Base-by-base conservation (phyloP, 2,329 filamentous ascomycete genomes). In the Pseudogymnoascus sp. region DNA sequence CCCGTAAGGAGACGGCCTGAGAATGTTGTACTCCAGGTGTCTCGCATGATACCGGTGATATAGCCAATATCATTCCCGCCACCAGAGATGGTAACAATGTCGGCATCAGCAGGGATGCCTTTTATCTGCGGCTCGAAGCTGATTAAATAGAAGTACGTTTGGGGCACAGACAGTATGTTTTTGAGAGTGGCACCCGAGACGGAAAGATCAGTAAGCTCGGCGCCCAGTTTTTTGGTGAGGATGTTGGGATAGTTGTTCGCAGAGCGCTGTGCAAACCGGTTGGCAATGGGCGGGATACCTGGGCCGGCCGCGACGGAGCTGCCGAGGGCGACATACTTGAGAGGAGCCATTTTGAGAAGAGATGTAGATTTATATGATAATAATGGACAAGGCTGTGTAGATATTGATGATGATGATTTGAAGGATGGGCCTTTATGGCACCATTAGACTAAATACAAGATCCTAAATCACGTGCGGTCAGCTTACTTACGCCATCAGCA, bases 1-100 rank as follows among this genome's bases (percentile, higher is more conserved):
- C 28, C 11, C 3, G 49, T 12, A 6, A 56, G 9, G n/a, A 56
- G 28, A 56, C 49, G 28, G 7, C 59, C 59, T 1, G 25, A 3
- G 16, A 61, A 46, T 12, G 62, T 68, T 66, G 65, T 68, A 31
- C 66, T 36, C 18, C 59, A 4, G 8, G 70, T 71, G 62, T 75
- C 72, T n/a, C 68, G 67, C 56, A 74, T 72, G 11, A 77, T 62
- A 2, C 73, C 73, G 3, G 72, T 73, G 43, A 76, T 69, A 64
- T 77, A 77, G 3, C 71, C 71, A 49, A 77, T 69, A 65, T 77
- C 76, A 62, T 77, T 77, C 12, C 76, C 75, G 34, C 76, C 76
- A 63, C 71, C 73, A 11, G 73, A 73, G 9, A 77, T 69, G 14
- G 75, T 68, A 3, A 78, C 74, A 23, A 76, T 66, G 61, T 77